These are phyloP conservation scores for Geotrichum klebahnii DNA, from an alignment of 1,139 yeast genomes.

Conservation along the genomic window DNA sequence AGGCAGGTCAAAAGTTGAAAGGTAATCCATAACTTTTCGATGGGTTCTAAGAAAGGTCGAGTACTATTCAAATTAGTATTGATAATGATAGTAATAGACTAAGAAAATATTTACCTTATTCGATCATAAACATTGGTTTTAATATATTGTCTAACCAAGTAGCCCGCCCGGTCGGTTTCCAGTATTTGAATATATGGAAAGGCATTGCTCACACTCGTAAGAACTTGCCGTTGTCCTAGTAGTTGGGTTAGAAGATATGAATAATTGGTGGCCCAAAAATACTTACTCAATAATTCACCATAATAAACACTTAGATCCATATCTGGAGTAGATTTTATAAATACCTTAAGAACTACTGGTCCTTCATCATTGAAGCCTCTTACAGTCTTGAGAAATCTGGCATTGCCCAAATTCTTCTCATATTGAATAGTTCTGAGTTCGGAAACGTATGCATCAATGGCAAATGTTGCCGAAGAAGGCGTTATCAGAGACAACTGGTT, in stretches of 20 bases:
- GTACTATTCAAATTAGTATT: conserved; percentile 43
- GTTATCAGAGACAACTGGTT: conserved; percentile 79
- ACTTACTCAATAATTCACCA: conserved; percentile 28
- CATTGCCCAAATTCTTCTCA: conserved; percentile 63
- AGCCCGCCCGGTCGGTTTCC: conserved; percentile 91
- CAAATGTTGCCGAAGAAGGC: conserved; percentile 89
- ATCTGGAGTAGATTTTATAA: conserved; percentile 65
- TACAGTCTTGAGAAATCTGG: conserved; percentile 81
- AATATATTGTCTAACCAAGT: conserved; percentile 75
- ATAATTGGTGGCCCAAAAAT: neutral
- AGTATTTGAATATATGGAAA: conserved; percentile 68
- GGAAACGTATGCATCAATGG: conserved; percentile 82
- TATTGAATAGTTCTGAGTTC: conserved; percentile 72
- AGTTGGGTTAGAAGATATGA: conserved; percentile 19
- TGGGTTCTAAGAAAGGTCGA: conserved; percentile 76
- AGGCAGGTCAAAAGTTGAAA: conserved; percentile 70
- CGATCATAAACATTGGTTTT: conserved; percentile 80
- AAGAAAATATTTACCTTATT: conserved; percentile 42
- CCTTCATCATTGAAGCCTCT: conserved; percentile 55
- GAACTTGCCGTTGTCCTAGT: conserved; percentile 39
- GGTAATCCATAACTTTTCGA: conserved; percentile 79
- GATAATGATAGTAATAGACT: neutral
- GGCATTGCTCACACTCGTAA: conserved; percentile 53
- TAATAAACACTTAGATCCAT: conserved; percentile 37
- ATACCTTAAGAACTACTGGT: conserved; percentile 75